These are phyloP conservation scores for Papiliotrema flavescens DNA, from an alignment of 1,284 basidiomycete species.

Conservation along the genomic window DNA sequence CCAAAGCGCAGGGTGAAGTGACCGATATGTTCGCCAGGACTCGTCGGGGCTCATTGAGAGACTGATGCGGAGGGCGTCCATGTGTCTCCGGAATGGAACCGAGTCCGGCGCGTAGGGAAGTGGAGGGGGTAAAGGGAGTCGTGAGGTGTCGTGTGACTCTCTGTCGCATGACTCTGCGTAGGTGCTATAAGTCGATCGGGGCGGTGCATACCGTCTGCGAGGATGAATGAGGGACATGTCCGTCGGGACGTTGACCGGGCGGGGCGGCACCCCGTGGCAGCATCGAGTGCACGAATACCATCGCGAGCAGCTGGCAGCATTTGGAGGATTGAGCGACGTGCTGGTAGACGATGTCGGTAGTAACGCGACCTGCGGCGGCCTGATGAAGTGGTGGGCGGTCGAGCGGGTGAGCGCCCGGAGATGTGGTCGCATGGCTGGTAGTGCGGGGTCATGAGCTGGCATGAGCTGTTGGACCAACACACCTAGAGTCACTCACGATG, in stretches of 20 bases:
- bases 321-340: slow-evolving; percentile 8
- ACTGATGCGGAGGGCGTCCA: slow-evolving; percentile 32
- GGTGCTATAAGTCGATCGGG: too few relatives aligned
- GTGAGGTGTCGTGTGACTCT: not conserved
- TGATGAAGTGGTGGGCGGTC: not conserved
- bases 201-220: not conserved
- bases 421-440: not conserved
- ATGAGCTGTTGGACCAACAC: too few relatives aligned
- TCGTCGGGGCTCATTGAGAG: slow-evolving; percentile 19
- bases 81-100: slow-evolving; percentile 37
- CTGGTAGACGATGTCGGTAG: not conserved
- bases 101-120: slow-evolving; percentile 44
- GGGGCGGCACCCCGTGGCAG: too few relatives aligned
- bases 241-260: not conserved
- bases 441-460: slow-evolving; percentile 4
- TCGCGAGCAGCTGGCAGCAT: slow-evolving; percentile 37
- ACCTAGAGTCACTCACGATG: too few relatives aligned
- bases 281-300: slow-evolving; percentile 40
- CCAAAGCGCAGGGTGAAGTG: slow-evolving; percentile 29
- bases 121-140: slow-evolving; percentile 36
- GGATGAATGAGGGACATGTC: slow-evolving; percentile 8
- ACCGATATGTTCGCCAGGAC: slow-evolving; percentile 33
- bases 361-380: not conserved
- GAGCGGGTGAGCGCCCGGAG: slow-evolving; percentile 3
- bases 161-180: too few relatives aligned